A percentile compares a stretch with the other conserved stretches of the same genome.
phyloP scores from a whole-genome alignment of 163 green algal genomes.

The Scenedesmus sp. region DNA sequence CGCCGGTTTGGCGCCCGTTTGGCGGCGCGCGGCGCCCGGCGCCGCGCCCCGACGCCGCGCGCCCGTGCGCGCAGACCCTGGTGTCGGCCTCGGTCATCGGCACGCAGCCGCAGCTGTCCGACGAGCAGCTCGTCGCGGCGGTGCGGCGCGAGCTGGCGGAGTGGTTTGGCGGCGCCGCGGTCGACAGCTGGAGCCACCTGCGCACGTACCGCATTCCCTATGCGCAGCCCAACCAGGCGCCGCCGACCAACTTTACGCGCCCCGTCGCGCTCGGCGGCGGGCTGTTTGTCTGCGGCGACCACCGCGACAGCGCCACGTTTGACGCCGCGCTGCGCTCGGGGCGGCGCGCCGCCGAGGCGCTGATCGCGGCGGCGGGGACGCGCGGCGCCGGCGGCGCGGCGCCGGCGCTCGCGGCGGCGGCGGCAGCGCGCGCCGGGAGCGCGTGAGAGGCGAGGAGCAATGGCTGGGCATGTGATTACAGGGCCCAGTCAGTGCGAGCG shows the following conservation, averaged over 20 bases:
- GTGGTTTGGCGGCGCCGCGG: conserved; percentile 83
- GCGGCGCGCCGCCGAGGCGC: conserved; percentile 66
- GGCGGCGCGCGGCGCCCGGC: no score
- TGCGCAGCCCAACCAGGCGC: conserved; percentile 89
- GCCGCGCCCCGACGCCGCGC: neutral
- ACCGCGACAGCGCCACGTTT: conserved; percentile 89
- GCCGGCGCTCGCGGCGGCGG: no score
- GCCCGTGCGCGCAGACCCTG: conserved; percentile 55
- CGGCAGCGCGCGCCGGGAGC: no score
- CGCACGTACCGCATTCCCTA: conserved; percentile 95
- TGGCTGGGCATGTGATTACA: no score
- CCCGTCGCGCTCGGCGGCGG: conserved; percentile 73
- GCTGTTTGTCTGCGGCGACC: conserved; percentile 95
- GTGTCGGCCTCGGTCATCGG: conserved; percentile 85
- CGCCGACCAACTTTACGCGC: conserved; percentile 81
- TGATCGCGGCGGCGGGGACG: conserved; percentile 47
- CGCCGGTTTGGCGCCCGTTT: no score
- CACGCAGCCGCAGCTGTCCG: conserved; percentile 71
- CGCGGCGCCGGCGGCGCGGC: neutral
- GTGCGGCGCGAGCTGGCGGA: conserved; percentile 75
- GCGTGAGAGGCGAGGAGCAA: no score
- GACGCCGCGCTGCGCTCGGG: conserved; percentile 76
- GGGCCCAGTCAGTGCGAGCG: no score
- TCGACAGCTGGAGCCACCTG: conserved; percentile 83
- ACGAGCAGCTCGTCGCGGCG: conserved; percentile 67